Evolutionary conservation across 257 asterid genomes (phyloP).

Genomic region (Gynochthodes officinalis): DNA sequence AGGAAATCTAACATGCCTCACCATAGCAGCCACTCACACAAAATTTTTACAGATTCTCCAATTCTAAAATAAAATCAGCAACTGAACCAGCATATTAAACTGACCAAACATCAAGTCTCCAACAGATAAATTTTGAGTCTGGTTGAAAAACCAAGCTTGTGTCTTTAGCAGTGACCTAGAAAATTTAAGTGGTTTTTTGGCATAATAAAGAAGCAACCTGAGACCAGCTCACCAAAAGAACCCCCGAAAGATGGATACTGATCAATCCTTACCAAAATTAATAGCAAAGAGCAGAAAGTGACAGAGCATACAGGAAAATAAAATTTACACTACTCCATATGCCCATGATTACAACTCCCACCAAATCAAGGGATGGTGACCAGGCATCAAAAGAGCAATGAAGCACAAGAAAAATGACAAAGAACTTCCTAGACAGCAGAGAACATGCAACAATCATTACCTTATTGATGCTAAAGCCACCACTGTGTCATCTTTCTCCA

Average conservation of each 20-base stretch:
- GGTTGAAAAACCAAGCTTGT: not conserved
- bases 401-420: not conserved
- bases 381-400: not conserved
- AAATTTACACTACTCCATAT: no score
- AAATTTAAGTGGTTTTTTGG: not conserved
- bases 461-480: constrained; percentile 83
- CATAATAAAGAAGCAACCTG: not conserved
- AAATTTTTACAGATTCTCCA: not conserved
- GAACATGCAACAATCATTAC: constrained; percentile 25
- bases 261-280: not conserved
- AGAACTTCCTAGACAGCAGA: not conserved
- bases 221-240: not conserved
- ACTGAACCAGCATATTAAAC: not conserved
- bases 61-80: not conserved
- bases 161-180: not conserved
- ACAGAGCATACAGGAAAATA: not conserved
- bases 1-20: not conserved
- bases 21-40: not conserved
- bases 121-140: not conserved
- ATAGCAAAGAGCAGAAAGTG: not conserved
- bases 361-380: not conserved
- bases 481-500: constrained; percentile 76
- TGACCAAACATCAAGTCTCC: not conserved
- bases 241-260: not conserved
- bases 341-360: not conserved